Evolutionary conservation across 805 yeast genomes (phyloP).

Genomic region (Cyberlindnera mississippiensis): DNA sequence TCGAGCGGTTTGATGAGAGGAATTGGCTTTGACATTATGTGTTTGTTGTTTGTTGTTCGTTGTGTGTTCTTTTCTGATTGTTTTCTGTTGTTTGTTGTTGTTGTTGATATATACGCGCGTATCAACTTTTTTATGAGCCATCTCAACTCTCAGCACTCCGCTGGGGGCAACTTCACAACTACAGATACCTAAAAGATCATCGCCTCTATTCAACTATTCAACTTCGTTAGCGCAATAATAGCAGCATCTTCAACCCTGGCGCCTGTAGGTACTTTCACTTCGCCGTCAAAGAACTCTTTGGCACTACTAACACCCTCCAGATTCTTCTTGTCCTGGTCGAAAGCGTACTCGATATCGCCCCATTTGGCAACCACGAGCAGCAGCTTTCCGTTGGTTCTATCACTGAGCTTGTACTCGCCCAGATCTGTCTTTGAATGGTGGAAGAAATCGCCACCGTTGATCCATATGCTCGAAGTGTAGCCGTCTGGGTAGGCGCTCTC

Average conservation of each 20-base stretch:
- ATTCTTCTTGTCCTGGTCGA: conserved; percentile 44
- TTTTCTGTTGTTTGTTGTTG: no score
- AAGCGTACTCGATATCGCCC: conserved; percentile 51
- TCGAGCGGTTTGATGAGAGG: conserved; percentile 10
- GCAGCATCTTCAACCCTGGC: conserved; percentile 70
- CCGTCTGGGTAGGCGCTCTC: conserved; percentile 64
- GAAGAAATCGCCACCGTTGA: conserved; percentile 65
- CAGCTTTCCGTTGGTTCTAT: conserved; percentile 28
- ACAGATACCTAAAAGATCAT: no score
- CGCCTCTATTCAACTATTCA: conserved; percentile 5
- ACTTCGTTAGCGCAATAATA: conserved; percentile 48
- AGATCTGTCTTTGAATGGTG: conserved; percentile 31
- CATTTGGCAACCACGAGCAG: conserved; percentile 64
- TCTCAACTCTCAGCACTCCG: no score
- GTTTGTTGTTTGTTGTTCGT: no score
- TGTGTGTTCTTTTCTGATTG: no score
- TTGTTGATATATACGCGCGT: no score
- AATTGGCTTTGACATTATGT: no score
- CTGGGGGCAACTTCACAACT: no score
- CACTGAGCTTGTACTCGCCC: conserved; percentile 17
- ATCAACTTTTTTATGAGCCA: no score
- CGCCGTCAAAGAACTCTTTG: conserved; percentile 67
- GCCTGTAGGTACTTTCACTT: conserved; percentile 47
- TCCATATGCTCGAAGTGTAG: conserved; percentile 62
- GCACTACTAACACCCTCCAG: conserved; percentile 53